A percentile compares a stretch with the other conserved stretches of the same genome.
These are phyloP conservation scores for Trichoderma guizhouense DNA, from an alignment of 2,329 filamentous ascomycete genomes.

Conservation along the genomic window DNA sequence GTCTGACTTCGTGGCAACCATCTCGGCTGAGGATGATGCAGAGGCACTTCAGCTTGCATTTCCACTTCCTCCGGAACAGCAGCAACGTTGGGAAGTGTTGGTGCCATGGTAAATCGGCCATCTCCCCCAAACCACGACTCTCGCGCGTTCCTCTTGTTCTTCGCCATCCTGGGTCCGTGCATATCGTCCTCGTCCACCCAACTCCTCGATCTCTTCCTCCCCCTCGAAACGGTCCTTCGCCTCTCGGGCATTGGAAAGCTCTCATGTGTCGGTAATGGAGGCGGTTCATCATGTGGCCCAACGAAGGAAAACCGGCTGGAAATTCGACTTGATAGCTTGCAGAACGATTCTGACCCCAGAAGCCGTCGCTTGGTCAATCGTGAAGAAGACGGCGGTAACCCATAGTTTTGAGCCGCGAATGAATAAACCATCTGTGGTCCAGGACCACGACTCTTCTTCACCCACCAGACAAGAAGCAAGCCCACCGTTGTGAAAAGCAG, in stretches of 20 bases:
- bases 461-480: conserved; percentile 40
- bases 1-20: conserved; percentile 7
- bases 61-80: conserved; percentile 25
- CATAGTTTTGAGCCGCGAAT: background rate
- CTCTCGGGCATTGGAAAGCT: conserved; percentile 22
- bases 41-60: background rate
- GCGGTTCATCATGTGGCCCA: conserved; percentile 29
- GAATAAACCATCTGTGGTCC: conserved; percentile 28
- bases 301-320: conserved; percentile 32
- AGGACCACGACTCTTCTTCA: conserved; percentile 26
- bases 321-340: conserved; percentile 23
- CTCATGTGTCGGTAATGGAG: conserved; percentile 34
- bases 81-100: conserved; percentile 37
- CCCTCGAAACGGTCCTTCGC: conserved; percentile 22
- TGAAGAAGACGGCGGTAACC: conserved; percentile 23
- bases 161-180: conserved; percentile 44
- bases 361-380: conserved; percentile 33
- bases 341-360: conserved; percentile 21
- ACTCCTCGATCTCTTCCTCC: conserved; percentile 29
- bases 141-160: conserved; percentile 24
- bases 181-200: conserved; percentile 49
- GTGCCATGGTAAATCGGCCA: conserved; percentile 33
- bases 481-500: conserved; percentile 43
- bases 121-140: conserved; percentile 32
- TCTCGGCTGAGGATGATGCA: conserved; percentile 3